phyloP scores from a whole-genome alignment of 768 basidiomycete species.

The Chalciporus chontae region DNA sequence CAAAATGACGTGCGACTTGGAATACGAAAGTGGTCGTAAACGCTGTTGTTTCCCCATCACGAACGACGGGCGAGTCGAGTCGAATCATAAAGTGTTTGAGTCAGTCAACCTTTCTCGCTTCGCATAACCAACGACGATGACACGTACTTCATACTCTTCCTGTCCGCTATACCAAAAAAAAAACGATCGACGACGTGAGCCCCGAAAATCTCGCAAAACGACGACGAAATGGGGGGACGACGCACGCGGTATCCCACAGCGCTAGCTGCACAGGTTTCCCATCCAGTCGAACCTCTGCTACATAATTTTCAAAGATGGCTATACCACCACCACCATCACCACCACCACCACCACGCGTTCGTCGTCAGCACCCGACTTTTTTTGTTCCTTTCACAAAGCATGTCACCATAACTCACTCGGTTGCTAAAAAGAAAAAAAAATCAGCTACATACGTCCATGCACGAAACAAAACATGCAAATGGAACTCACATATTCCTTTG shows the following conservation, averaged over 20 bases:
- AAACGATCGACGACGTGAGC: background rate
- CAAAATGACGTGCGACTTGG: constrained; percentile 97
- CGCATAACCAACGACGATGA: too few species aligned
- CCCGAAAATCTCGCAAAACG: background rate
- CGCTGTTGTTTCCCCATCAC: constrained; percentile 55
- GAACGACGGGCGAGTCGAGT: too few species aligned
- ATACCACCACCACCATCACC: background rate
- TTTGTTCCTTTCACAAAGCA: too few species aligned
- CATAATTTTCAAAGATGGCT: constrained; percentile 99
- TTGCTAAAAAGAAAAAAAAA: constrained; percentile 34
- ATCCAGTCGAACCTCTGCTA: constrained; percentile 96
- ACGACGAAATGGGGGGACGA: constrained; percentile 35
- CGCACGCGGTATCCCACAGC: constrained; percentile 98
- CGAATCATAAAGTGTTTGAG: too few species aligned
- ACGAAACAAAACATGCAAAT: background rate
- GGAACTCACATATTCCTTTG: constrained; percentile 85
- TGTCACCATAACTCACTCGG: constrained; percentile 38
- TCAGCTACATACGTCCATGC: too few species aligned
- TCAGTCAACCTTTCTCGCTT: constrained; percentile 3
- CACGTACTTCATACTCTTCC: constrained; percentile 90
- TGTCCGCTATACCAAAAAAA: constrained; percentile 67
- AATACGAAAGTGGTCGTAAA: constrained; percentile 94
- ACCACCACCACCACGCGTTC: background rate
- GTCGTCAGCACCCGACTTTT: too few species aligned
- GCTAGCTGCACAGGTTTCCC: constrained; percentile 97